A percentile compares a stretch with the other conserved stretches of the same genome.
Conservation (phyloP, 768 basidiomycete species). For the Pulveroboletus ravenelii region DNA sequence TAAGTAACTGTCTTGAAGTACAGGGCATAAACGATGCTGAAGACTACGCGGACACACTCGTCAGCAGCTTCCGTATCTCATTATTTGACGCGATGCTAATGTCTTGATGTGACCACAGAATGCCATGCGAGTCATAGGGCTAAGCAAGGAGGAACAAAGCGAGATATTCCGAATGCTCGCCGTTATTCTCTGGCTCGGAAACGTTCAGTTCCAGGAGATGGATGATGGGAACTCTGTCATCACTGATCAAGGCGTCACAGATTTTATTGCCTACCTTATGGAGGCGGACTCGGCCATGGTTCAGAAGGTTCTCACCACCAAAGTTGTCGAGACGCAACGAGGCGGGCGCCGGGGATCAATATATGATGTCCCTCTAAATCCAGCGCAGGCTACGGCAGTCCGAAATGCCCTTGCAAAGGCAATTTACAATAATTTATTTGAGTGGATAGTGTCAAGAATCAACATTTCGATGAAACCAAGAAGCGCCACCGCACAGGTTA, state of each 20-base stretch:
- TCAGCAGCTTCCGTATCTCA: conserved; percentile 35
- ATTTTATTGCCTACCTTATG: conserved; percentile 94
- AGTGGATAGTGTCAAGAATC: conserved; percentile 97
- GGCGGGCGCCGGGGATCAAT: conserved; percentile 91
- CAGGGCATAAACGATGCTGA: conserved; percentile 83
- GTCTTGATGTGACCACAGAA: conserved; percentile 42
- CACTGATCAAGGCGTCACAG: conserved; percentile 81
- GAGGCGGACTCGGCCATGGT: conserved; percentile 75
- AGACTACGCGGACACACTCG: conserved; percentile 87
- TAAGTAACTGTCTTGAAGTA: conserved; percentile 89
- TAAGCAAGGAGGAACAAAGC: conserved; percentile 78
- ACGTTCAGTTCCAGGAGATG: conserved; percentile 83
- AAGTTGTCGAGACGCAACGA: conserved; percentile 87
- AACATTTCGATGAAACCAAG: conserved; percentile 96
- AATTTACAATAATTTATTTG: conserved; percentile 97
- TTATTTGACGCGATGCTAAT: conserved; percentile 1
- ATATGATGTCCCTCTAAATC: conserved; percentile 96
- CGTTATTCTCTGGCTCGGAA: conserved; percentile 91
- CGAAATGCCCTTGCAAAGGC: conserved; percentile 93
- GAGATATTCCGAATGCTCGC: conserved; percentile 95
- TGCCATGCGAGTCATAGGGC: conserved; percentile 91
- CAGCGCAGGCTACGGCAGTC: conserved; percentile 83
- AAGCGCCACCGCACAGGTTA: conserved; percentile 65
- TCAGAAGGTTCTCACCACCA: conserved; percentile 80
- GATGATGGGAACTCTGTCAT: conserved; percentile 87